Percentiles rank a stretch among this genome's conserved stretches.
These are phyloP conservation scores for Lippia alba DNA, from an alignment of 305 asterid genomes.

Conservation along the genomic window DNA sequence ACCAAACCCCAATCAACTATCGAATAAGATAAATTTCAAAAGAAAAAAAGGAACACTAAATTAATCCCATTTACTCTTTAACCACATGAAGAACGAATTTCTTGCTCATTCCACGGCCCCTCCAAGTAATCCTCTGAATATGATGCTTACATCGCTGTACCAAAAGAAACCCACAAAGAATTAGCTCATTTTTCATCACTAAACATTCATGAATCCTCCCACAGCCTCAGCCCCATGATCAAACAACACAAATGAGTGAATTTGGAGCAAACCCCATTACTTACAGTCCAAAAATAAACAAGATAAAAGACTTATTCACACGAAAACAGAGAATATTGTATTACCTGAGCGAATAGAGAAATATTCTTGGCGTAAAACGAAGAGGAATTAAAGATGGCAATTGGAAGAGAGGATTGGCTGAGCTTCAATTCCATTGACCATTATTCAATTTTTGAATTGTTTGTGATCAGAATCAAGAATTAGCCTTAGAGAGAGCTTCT, in stretches of 20 bases:
- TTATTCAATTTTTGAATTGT: constrained; percentile 29
- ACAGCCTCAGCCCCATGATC: neutral
- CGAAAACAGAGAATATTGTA: neutral
- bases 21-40: neutral
- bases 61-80: constrained; percentile 48
- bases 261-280: neutral
- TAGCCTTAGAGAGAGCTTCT: neutral
- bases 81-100: constrained; percentile 56
- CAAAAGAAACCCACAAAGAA: constrained; percentile 33
- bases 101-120: constrained; percentile 40
- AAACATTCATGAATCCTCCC: neutral
- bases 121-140: constrained; percentile 51
- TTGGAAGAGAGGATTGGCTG: constrained; percentile 45
- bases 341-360: constrained; percentile 44
- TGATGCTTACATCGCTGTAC: constrained; percentile 52
- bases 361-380: constrained; percentile 33
- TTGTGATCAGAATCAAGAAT: constrained; percentile 35
- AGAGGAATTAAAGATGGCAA: constrained; percentile 41
- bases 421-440: constrained; percentile 67
- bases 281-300: neutral
- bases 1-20: constrained; percentile 6
- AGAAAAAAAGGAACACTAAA: neutral
- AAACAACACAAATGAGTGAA: constrained; percentile 1
- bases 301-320: neutral
- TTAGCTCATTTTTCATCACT: constrained; percentile 5